A percentile compares a stretch with the other conserved stretches of the same genome.
Evolutionary conservation across 257 asterid genomes (phyloP).

Genomic region (Gentiana straminea): DNA sequence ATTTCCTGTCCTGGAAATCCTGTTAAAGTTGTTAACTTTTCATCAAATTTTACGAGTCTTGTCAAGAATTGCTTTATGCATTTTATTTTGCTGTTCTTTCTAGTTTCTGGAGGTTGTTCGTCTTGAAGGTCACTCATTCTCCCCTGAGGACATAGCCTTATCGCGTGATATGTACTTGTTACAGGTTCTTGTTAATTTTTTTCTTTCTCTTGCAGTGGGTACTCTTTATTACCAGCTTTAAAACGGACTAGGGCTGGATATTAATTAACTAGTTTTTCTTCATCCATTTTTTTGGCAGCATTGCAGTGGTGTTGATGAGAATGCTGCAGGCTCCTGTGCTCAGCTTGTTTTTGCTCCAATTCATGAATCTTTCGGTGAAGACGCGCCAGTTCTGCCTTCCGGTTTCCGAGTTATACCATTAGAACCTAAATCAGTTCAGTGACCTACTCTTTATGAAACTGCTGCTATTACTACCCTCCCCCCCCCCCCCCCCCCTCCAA

Average conservation of each 20-base stretch:
- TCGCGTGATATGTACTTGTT: constrained; percentile 78
- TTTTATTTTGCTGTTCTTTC: background rate
- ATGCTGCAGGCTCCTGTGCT: constrained; percentile 62
- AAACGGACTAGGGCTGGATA: too few species aligned
- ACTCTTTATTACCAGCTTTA: too few species aligned
- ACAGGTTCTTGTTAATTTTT: constrained; percentile 36
- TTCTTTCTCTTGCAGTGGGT: too few species aligned
- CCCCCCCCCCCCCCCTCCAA: too few species aligned
- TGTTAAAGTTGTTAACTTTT: background rate
- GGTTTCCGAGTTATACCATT: constrained; percentile 93
- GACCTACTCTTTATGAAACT: background rate
- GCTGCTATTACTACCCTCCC: background rate
- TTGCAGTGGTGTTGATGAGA: constrained; percentile 85
- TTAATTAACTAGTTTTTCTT: constrained; percentile 1
- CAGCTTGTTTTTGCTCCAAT: constrained; percentile 96
- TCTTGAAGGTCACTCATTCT: constrained; percentile 62
- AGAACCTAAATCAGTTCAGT: constrained; percentile 78
- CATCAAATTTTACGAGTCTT: too few species aligned
- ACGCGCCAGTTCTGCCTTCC: constrained; percentile 80
- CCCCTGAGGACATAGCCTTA: constrained; percentile 65
- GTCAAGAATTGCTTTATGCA: too few species aligned
- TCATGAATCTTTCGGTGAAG: constrained; percentile 88
- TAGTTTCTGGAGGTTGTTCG: constrained; percentile 91
- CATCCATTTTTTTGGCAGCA: constrained; percentile 30
- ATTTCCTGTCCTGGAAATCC: background rate